These are phyloP conservation scores for Spatholobus suberectus DNA, from an alignment of 306 rosid genomes.

Conservation along the genomic window DNA sequence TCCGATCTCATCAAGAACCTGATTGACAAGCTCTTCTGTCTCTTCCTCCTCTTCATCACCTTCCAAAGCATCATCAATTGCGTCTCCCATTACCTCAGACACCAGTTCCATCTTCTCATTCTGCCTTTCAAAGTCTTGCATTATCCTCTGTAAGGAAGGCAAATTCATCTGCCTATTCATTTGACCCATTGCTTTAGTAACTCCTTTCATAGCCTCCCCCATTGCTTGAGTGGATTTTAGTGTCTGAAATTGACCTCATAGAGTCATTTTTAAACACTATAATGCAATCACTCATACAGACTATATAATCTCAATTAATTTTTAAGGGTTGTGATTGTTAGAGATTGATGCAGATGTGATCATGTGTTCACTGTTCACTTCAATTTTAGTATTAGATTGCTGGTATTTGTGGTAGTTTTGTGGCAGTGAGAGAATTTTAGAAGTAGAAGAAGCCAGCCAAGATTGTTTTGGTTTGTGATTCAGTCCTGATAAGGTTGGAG, in stretches of 20 bases:
- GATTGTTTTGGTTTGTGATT: too few species aligned
- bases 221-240: slow-evolving; percentile 97
- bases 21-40: slow-evolving; percentile 90
- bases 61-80: slow-evolving; percentile 96
- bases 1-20: slow-evolving; percentile 97
- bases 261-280: slow-evolving; percentile 29
- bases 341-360: too few species aligned
- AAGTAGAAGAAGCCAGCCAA: too few species aligned
- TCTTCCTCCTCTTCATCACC: slow-evolving; percentile 99
- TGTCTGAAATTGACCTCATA: slow-evolving; percentile 59
- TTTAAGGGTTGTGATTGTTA: too few species aligned
- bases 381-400: too few species aligned
- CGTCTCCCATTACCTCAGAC: slow-evolving; percentile 93
- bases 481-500: too few species aligned
- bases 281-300: background rate
- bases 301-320: too few species aligned
- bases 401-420: too few species aligned
- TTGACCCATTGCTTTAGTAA: slow-evolving; percentile 99
- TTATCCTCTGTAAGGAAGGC: slow-evolving; percentile 89
- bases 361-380: too few species aligned
- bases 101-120: slow-evolving; percentile 93
- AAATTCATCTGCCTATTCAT: slow-evolving; percentile 98
- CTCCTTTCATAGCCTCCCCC: slow-evolving; percentile 99
- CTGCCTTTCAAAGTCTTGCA: slow-evolving; percentile 95
- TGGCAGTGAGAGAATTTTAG: too few species aligned